These are phyloP conservation scores for Teunomyces lycoperdinae DNA, from an alignment of 805 yeast genomes.

Conservation along the genomic window DNA sequence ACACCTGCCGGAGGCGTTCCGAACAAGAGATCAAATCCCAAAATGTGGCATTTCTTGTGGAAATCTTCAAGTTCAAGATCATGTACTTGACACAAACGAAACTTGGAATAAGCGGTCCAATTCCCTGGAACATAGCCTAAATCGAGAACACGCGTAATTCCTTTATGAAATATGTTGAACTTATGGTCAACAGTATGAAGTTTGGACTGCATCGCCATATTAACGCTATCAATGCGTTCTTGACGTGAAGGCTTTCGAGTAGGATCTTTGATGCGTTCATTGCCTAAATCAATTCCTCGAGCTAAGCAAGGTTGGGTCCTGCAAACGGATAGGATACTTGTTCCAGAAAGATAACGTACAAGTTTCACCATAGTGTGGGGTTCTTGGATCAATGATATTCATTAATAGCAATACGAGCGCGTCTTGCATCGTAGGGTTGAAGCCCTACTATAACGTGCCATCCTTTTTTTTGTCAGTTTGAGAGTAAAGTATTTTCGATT, in stretches of 20 bases:
- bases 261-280: slow-evolving; percentile 7
- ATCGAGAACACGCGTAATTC: slow-evolving; percentile 33
- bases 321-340: background rate
- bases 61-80: slow-evolving; percentile 26
- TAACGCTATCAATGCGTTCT: slow-evolving; percentile 23
- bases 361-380: background rate
- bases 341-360: background rate
- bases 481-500: background rate
- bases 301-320: background rate
- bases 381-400: background rate
- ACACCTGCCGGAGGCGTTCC: slow-evolving; percentile 80
- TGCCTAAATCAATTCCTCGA: slow-evolving; percentile 6
- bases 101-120: slow-evolving; percentile 34
- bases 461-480: too few relatives aligned
- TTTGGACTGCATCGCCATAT: slow-evolving; percentile 22
- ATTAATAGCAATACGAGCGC: background rate
- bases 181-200: slow-evolving; percentile 27
- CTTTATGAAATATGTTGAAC: slow-evolving; percentile 23
- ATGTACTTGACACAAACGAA: slow-evolving; percentile 27
- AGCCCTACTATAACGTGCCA: slow-evolving; percentile 3
- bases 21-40: slow-evolving; percentile 60
- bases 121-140: slow-evolving; percentile 42
- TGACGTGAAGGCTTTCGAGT: slow-evolving; percentile 15
- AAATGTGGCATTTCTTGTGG: slow-evolving; percentile 28
- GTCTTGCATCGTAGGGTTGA: slow-evolving; percentile 1